Percentiles rank a stretch among this genome's conserved stretches.
These are phyloP conservation scores for Grammothele lineata DNA, from an alignment of 768 basidiomycete genomes.

Conservation along the genomic window DNA sequence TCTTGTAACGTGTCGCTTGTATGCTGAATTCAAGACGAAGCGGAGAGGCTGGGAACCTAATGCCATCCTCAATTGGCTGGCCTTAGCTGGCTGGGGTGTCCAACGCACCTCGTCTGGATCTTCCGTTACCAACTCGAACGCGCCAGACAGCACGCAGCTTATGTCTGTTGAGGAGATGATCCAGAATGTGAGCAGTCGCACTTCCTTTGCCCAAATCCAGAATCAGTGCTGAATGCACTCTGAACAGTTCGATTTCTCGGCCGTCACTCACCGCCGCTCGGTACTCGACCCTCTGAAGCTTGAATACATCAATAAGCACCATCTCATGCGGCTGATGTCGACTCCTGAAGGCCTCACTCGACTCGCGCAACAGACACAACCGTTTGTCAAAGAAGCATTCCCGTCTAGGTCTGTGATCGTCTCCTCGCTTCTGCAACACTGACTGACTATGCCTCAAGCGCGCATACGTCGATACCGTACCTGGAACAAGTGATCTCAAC, in stretches of 20 bases:
- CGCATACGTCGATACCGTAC: constrained; percentile 49
- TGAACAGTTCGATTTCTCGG: constrained; percentile 67
- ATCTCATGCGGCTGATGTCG: constrained; percentile 57
- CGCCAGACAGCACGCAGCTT: constrained; percentile 62
- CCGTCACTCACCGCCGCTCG: constrained; percentile 80
- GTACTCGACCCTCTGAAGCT: constrained; percentile 77
- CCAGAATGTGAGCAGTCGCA: constrained; percentile 49
- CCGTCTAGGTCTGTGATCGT: constrained; percentile 47
- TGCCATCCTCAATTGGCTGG: constrained; percentile 90
- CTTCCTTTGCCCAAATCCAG: too few relatives aligned
- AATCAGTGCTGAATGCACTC: too few relatives aligned
- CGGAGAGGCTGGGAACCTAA: constrained; percentile 85
- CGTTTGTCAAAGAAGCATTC: constrained; percentile 50
- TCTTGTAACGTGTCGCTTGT: too few relatives aligned
- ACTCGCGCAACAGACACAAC: constrained; percentile 52
- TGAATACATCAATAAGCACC: constrained; percentile 84
- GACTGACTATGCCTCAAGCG: too few relatives aligned
- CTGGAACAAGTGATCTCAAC: constrained; percentile 60
- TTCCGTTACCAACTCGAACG: constrained; percentile 27
- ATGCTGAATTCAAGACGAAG: too few relatives aligned
- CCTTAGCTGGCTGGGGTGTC: constrained; percentile 90
- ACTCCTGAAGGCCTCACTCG: constrained; percentile 45
- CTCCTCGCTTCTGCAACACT: too few relatives aligned
- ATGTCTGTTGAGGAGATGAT: constrained; percentile 66
- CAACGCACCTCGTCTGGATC: constrained; percentile 30